Evolutionary conservation across 2,329 filamentous ascomycete species (phyloP).

Genomic region (Fusarium beomiforme): DNA sequence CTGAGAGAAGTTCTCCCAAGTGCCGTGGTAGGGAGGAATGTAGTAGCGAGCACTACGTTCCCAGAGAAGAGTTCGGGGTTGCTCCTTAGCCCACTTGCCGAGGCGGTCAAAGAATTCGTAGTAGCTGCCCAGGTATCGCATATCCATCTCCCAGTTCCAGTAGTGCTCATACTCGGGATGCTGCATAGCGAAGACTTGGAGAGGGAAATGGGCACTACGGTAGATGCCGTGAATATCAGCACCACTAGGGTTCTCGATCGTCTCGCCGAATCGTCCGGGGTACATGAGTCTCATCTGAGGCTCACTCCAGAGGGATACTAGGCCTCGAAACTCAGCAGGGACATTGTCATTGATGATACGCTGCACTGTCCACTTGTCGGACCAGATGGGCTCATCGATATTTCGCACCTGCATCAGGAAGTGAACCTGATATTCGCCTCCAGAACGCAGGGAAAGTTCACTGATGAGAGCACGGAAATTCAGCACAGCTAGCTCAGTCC

Average conservation of each 20-base stretch:
- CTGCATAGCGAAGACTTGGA: constrained; percentile 71
- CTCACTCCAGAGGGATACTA: constrained; percentile 87
- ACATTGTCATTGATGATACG: constrained; percentile 73
- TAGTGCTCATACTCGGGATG: constrained; percentile 73
- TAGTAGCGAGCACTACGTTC: constrained; percentile 82
- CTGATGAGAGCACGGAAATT: constrained; percentile 85
- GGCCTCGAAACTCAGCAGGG: constrained; percentile 78
- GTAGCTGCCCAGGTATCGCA: constrained; percentile 71
- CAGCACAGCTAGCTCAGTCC: constrained; percentile 80
- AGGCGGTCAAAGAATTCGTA: constrained; percentile 79
- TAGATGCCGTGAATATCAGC: constrained; percentile 75
- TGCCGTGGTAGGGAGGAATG: constrained; percentile 74
- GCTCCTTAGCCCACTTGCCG: constrained; percentile 71
- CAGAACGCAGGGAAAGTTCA: constrained; percentile 80
- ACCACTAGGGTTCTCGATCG: constrained; percentile 67
- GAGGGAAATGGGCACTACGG: constrained; percentile 69
- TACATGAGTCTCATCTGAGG: constrained; percentile 85
- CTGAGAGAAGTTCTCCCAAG: constrained; percentile 76
- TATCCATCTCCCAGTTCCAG: constrained; percentile 79
- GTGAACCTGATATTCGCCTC: constrained; percentile 84
- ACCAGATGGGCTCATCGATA: constrained; percentile 81
- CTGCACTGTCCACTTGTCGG: constrained; percentile 78
- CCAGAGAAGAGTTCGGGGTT: constrained; percentile 79
- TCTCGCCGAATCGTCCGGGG: constrained; percentile 73
- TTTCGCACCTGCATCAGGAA: constrained; percentile 89